Conservation (phyloP, 192 early-diverging fungal genomes). For the Coemansia sp. region DNA sequence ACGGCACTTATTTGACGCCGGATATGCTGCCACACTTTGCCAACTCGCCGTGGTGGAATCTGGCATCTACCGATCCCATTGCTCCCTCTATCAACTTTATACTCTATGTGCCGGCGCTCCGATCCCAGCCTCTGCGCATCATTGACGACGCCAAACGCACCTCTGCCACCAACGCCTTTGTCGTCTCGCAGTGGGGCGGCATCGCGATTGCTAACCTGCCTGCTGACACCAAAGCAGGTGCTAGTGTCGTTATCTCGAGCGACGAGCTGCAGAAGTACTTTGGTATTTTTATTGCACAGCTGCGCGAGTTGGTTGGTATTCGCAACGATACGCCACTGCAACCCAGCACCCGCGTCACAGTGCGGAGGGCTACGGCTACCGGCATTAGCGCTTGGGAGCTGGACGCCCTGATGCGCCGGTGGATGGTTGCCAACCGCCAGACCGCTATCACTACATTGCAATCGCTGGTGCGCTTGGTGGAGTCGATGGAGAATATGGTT, state of each 20-base stretch:
- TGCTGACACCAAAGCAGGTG: constrained; percentile 1
- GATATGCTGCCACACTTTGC: constrained; percentile 85
- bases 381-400: constrained; percentile 84
- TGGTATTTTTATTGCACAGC: constrained; percentile 76
- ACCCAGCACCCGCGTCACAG: constrained; percentile 21
- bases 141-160: constrained; percentile 27
- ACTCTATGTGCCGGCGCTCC: constrained; percentile 73
- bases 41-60: constrained; percentile 95
- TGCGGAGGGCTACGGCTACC: constrained; percentile 44
- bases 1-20: constrained; percentile 58
- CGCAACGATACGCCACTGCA: constrained; percentile 44
- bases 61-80: constrained; percentile 80
- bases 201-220: constrained; percentile 63
- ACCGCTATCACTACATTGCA: constrained; percentile 74
- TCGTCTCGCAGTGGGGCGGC: constrained; percentile 95
- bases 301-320: constrained; percentile 82
- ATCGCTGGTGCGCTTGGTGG: constrained; percentile 75
- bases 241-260: constrained; percentile 26
- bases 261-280: constrained; percentile 70
- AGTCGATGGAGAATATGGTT: constrained; percentile 86
- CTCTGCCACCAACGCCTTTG: constrained; percentile 68
- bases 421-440: constrained; percentile 69
- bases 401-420: constrained; percentile 68
- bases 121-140: constrained; percentile 70
- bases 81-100: constrained; percentile 87